These are phyloP conservation scores for Nymphaea colorata DNA, from an alignment of 164 flowering plant genomes.

Conservation along the genomic window DNA sequence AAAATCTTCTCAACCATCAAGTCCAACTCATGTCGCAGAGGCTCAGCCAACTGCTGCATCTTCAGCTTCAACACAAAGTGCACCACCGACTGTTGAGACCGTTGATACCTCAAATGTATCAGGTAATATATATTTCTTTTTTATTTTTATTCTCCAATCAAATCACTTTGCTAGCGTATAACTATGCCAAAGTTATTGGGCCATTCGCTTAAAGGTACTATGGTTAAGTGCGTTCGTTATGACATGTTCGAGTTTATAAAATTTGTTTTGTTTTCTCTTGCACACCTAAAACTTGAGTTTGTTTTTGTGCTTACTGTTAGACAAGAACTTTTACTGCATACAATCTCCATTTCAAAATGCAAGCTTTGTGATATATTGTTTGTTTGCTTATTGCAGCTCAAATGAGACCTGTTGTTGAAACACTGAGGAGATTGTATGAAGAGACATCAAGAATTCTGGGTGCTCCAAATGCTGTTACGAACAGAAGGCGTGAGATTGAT, in stretches of 20 bases:
- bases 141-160: background rate
- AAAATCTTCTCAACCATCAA: constrained; percentile 60
- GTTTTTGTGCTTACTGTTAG: background rate
- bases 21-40: constrained; percentile 43
- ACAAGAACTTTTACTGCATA: background rate
- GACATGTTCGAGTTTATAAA: too few relatives aligned
- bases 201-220: background rate
- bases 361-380: background rate
- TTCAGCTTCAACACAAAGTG: constrained; percentile 26
- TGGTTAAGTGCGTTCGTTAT: too few relatives aligned
- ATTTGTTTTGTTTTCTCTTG: background rate
- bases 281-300: background rate
- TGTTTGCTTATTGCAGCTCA: constrained; percentile 36
- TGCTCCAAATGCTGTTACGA: constrained; percentile 75
- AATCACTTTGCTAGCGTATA: background rate
- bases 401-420: constrained; percentile 61
- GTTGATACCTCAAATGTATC: constrained; percentile 90
- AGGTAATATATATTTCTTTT: constrained; percentile 27
- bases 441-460: constrained; percentile 90
- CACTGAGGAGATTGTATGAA: constrained; percentile 72
- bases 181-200: background rate
- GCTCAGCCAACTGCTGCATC: constrained; percentile 35
- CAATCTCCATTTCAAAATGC: background rate
- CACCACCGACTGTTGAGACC: constrained; percentile 90
- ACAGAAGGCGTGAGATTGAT: constrained; percentile 86